A percentile compares a stretch with the other conserved stretches of the same genome.
Conservation (phyloP, 495 filamentous ascomycete genomes). For the Tuber microsphaerosporum region DNA sequence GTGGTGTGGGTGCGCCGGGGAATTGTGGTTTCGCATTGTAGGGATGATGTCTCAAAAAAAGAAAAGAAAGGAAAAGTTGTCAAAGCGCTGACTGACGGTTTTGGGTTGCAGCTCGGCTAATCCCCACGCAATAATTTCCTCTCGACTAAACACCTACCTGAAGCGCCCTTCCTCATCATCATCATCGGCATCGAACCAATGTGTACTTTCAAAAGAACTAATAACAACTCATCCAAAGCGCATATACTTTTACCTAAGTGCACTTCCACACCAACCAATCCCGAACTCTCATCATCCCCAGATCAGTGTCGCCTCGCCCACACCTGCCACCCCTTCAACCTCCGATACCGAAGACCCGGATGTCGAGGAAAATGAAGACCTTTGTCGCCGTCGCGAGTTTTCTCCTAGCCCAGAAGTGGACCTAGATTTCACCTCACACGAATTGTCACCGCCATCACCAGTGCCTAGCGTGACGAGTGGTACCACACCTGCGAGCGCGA, state of each 20-base stretch:
- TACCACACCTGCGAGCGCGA: neutral
- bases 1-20: conserved; percentile 9
- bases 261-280: conserved; percentile 70
- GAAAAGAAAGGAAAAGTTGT: neutral
- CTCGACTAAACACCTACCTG: conserved; percentile 78
- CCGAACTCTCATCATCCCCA: conserved; percentile 46
- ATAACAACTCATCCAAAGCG: conserved; percentile 86
- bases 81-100: conserved; percentile 26
- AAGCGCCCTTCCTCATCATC: conserved; percentile 57
- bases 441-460: conserved; percentile 47
- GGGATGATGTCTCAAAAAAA: neutral
- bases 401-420: conserved; percentile 91
- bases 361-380: conserved; percentile 55
- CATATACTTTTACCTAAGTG: conserved; percentile 93
- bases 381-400: conserved; percentile 63
- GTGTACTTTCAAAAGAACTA: conserved; percentile 85
- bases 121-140: conserved; percentile 88
- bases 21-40: conserved; percentile 3
- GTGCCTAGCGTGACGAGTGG: conserved; percentile 2
- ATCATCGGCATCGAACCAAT: conserved; percentile 50
- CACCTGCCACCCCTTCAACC: neutral
- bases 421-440: conserved; percentile 63
- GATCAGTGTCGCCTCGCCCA: conserved; percentile 62
- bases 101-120: conserved; percentile 73
- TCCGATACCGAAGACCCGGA: neutral